Evolutionary conservation across 352 stramenopile genomes (phyloP).

Genomic region (Globisporangium mamillatum): DNA sequence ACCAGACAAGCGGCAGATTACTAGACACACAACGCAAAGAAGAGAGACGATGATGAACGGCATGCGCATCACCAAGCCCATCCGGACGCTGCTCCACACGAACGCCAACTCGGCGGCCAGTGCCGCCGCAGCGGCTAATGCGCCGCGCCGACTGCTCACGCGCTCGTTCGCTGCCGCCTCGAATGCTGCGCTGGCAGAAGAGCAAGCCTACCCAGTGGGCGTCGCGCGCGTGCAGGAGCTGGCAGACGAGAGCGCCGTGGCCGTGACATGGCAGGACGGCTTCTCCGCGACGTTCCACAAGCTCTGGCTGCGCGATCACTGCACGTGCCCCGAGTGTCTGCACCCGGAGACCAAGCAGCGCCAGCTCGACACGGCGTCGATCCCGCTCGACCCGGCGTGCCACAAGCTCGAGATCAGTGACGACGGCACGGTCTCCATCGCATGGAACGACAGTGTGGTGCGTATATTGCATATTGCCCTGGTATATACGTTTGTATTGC

Average conservation of each 20-base stretch:
- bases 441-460: constrained; percentile 59
- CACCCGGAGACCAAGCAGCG: constrained; percentile 75
- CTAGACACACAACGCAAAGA: not conserved
- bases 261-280: constrained; percentile 75
- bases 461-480: constrained; percentile 8
- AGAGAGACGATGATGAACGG: not conserved
- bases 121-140: not conserved
- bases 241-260: constrained; percentile 43
- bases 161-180: constrained; percentile 1
- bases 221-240: constrained; percentile 53
- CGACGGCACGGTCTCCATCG: constrained; percentile 39
- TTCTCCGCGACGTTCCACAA: constrained; percentile 81
- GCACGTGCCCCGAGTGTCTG: constrained; percentile 56
- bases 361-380: constrained; percentile 78
- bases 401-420: constrained; percentile 34
- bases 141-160: not conserved
- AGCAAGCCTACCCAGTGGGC: not conserved
- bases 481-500: constrained; percentile 4
- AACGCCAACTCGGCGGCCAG: not conserved
- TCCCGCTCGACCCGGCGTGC: constrained; percentile 49
- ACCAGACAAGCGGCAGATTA: constrained; percentile 4
- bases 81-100: constrained; percentile 11
- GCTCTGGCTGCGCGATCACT: constrained; percentile 85
- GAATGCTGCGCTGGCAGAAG: not conserved
- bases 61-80: constrained; percentile 16